These are phyloP conservation scores for Elsinoe arachidis DNA, from an alignment of 2,329 filamentous ascomycete genomes.

Conservation along the genomic window DNA sequence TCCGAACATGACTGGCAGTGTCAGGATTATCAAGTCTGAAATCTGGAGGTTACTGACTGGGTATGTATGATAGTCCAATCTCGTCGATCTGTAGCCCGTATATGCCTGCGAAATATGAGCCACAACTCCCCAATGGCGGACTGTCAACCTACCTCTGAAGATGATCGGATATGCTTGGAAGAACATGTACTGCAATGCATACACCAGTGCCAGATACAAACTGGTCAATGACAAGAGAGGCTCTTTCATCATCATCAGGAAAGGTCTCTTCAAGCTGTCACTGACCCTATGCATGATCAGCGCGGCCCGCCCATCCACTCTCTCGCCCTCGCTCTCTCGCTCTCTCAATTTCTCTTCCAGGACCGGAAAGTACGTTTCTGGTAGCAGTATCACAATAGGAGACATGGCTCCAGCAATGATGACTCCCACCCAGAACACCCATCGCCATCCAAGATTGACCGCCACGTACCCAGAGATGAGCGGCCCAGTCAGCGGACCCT, in stretches of 20 bases:
- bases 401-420: neutral
- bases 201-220: slow-evolving; percentile 24
- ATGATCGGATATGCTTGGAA: slow-evolving; percentile 40
- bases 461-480: neutral
- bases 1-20: neutral
- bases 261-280: slow-evolving; percentile 17
- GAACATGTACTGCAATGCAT: slow-evolving; percentile 28
- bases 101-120: neutral
- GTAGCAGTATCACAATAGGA: slow-evolving; percentile 1
- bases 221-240: slow-evolving; percentile 24
- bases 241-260: slow-evolving; percentile 23
- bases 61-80: neutral
- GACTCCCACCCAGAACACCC: slow-evolving; percentile 1
- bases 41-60: neutral
- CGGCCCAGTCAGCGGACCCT: neutral
- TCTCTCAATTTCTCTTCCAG: slow-evolving; percentile 4
- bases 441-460: neutral
- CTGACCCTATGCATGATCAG: neutral
- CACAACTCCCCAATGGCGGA: neutral
- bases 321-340: neutral
- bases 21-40: neutral
- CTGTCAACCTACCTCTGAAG: slow-evolving; percentile 25
- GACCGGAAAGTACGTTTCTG: slow-evolving; percentile 6
- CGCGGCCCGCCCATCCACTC: neutral
- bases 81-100: neutral